Evolutionary conservation across 2,329 filamentous ascomycete genomes (phyloP), one percentile per base, ranked within the genome.

Genomic region (Aspergillus thermomutatus): DNA sequence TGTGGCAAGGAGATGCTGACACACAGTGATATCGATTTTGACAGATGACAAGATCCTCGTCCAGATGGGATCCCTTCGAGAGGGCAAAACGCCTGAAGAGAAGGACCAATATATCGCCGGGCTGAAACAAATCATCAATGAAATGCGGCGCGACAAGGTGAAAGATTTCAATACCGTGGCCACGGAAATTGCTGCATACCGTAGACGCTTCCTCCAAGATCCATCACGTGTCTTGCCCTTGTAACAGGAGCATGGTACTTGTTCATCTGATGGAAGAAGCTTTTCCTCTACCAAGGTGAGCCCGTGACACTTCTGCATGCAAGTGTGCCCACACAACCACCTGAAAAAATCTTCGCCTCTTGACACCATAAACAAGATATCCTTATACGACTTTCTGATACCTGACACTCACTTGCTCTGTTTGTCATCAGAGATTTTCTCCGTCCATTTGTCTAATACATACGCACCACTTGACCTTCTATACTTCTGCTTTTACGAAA

Each of bases 41-140:
- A 62, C 70, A 81, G 79, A 81, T 74, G 79, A 81, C 65, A 79
- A 79, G 62, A 79, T 81, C 28, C 72, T 81, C 48, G 71, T 79
- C 52, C 75, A 80, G 59, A 75, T 81, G 75, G 78, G 78, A 53
- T 75, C 77, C 27, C 68, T 76, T 26, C 72, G 73, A 54, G 78
- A 80, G 56, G 76, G 78, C 52, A 72, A 75, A 62, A 77, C 76
- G 46, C 67, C 74, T 58, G 71, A 76, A 69, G 74, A 78, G 59
- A 73, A 72, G 63, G 73, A 77, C 57, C 63, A 67, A 54, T 81
- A 79, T 60, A 68, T 77, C 50, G 65, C 71, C 52, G 79, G 79
- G 23, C 62, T 81, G 56, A 80, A 79, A 60, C 70, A 76, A 58
- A 76, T 78, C 53, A 80, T 81, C 70, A 78, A 78, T 64, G 75